Percentiles rank a stretch among this genome's conserved stretches.
Evolutionary conservation across 805 yeast genomes (phyloP).

Genomic region (Kuraishia ogatae): DNA sequence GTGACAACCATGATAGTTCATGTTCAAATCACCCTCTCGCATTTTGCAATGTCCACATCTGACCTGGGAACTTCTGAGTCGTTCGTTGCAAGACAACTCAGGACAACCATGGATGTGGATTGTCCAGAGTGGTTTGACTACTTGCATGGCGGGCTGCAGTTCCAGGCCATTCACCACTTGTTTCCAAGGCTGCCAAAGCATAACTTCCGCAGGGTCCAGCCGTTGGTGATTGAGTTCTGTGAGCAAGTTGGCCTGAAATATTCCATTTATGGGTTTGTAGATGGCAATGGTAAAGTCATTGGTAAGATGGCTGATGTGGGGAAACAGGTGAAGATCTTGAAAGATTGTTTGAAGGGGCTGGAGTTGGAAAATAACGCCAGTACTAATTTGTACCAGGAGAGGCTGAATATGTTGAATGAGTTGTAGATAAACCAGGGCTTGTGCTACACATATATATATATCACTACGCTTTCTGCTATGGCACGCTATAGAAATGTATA

Average conservation of each 20-base stretch:
- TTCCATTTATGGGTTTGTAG: constrained; percentile 75
- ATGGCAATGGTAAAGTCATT: constrained; percentile 69
- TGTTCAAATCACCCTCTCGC: constrained; percentile 83
- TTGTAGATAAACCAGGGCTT: too few relatives aligned
- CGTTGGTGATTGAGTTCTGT: constrained; percentile 66
- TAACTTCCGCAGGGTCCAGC: constrained; percentile 70
- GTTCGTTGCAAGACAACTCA: constrained; percentile 68
- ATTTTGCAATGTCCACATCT: constrained; percentile 89
- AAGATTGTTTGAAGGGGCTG: constrained; percentile 64
- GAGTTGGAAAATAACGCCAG: constrained; percentile 35
- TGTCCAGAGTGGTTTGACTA: constrained; percentile 91
- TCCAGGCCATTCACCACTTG: constrained; percentile 84
- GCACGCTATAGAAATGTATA: too few relatives aligned
- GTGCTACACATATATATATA: too few relatives aligned
- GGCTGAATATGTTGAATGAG: constrained; percentile 9
- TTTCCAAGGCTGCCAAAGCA: constrained; percentile 88
- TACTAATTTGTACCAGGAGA: constrained; percentile 20
- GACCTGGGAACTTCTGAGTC: constrained; percentile 77
- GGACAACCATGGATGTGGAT: constrained; percentile 93
- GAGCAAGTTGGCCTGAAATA: constrained; percentile 68
- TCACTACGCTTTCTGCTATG: too few relatives aligned
- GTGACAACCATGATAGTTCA: constrained; percentile 85
- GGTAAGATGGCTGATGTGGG: constrained; percentile 66
- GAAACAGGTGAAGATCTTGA: constrained; percentile 66
- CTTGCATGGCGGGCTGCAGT: constrained; percentile 87